Evolutionary conservation across 768 basidiomycete species (phyloP), one percentile per base, ranked within the genome.

Genomic region (Termitomyces sp.): DNA sequence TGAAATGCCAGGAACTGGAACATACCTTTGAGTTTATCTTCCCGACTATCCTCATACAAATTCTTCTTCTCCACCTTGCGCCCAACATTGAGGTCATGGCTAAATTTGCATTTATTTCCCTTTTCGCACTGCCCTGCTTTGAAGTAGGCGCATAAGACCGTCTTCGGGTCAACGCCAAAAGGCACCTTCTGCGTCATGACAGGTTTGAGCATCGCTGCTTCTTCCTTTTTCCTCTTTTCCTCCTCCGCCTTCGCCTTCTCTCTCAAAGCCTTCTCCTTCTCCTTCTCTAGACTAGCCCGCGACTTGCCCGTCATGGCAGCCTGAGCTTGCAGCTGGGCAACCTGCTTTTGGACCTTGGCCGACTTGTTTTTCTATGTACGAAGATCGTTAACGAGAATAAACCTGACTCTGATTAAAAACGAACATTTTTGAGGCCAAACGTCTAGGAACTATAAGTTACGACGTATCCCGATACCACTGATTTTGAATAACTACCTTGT

Each of bases 111-210:
- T 76, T 92, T 93, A 70, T 64, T 84, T 26, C 93, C 96, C 78
- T 98, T 98, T 26, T 96, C 94, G 68, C 96, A 99, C 51, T 74
- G 80, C 4, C 96, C 95, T 13, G 90, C 88, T 74, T 98, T 98
- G 80, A 80, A 94, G 77, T 87, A 98, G 28, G 81, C 87, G 70
- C 97, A 98, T 35, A 98, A 77, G 35, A 98, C 77, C 14, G 92
- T 94, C 80, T 97, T 98, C 28, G 95, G 96, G 72, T 98, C 95
- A 47, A 94, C 93, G 24, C 96, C 96, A 58, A 96, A 93, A 0
- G 96, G 92, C 44, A 98, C 81, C 69, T 91, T 94, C 77, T 94
- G 92, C 52, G 76, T 67, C 68, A 90, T 87, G 51, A 87, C 86
- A 48, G 92, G 88, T 66, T 88, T 87, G 66, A 95, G 78, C 62